These are phyloP conservation scores for Chalara sp. DNA, from an alignment of 2,329 filamentous ascomycete genomes.

Conservation along the genomic window DNA sequence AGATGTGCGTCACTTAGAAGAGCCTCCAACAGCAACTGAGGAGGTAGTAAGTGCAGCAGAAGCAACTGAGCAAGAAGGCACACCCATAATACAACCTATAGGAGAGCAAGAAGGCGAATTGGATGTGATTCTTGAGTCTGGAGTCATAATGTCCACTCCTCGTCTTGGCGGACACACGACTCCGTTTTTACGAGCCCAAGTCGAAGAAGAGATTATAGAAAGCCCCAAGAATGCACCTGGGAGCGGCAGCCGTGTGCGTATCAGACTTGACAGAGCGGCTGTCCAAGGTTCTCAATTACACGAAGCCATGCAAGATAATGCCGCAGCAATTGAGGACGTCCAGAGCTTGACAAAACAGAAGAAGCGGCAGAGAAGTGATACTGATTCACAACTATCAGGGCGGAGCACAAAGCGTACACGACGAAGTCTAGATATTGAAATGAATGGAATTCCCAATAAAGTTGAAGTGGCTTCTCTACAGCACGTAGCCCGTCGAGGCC, in stretches of 20 bases:
- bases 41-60: too few species aligned
- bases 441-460: background rate
- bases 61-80: background rate
- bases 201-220: slow-evolving; percentile 41
- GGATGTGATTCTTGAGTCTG: background rate
- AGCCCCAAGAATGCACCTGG: slow-evolving; percentile 49
- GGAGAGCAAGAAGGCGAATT: background rate
- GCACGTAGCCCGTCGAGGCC: slow-evolving; percentile 14
- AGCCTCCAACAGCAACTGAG: too few species aligned
- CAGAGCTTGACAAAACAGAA: slow-evolving; percentile 8
- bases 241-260: slow-evolving; percentile 45
- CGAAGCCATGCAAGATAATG: slow-evolving; percentile 3
- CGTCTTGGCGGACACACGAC: background rate
- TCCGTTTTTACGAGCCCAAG: slow-evolving; percentile 7
- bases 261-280: slow-evolving; percentile 29
- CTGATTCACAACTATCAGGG: background rate
- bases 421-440: slow-evolving; percentile 1
- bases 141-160: background rate
- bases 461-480: slow-evolving; percentile 25
- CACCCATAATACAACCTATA: background rate
- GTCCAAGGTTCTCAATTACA: slow-evolving; percentile 11
- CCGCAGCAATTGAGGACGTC: background rate
- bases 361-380: slow-evolving; percentile 17
- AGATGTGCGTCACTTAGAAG: too few species aligned
- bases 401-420: too few species aligned